Base-by-base conservation (phyloP, 1,284 basidiomycete species). In the Cutaneotrichosporon curvatum region DNA sequence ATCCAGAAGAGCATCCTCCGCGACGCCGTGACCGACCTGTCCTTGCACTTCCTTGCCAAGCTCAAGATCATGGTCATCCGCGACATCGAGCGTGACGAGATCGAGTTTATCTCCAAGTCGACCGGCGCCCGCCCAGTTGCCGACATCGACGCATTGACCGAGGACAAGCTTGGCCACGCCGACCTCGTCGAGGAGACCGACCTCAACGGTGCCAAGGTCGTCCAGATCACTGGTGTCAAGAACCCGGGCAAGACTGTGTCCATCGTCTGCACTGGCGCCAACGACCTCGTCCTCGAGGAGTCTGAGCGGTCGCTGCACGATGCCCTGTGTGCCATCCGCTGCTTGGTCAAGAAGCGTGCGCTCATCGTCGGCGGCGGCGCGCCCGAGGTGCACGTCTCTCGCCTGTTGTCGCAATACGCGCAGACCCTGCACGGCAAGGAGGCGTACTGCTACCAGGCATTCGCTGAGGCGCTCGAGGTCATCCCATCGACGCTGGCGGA, bases 1-100 rank as follows among this genome's bases (percentile, higher is more conserved):
- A 91, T 99, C 64, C 95, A 99, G 77, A 99, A 98, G 74, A 96
- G 92, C 33, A 99, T 99, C 65, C 80, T 99, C 23, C 89, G 95
- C 48, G 95, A 99, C 67, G 95, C 95, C 18, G 91, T 97, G 52
- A 96, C 95, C 70, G 95, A 98, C 58, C 85, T 92, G 18, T 94
- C 95, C n/a, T 83, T 98, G 53, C 92, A 90, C 72, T 97, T 97
- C 81, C 82, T 99, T 56, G 91, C 96, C 65, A 89, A 92, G 61
- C 83, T 99, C 61, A 94, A 92, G 71, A 98, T 99, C 65, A 79
- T 98, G 49, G 92, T 88, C 48, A 84, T 98, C 63, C 97, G 96
- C 75, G 94, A 99, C 66, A 84, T 99, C 40, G 95, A 99, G 71
- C 86, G 95, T 48, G 95, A 98, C 70, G 95, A 99, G 72, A 96